A percentile compares a stretch with the other conserved stretches of the same genome.
Evolutionary conservation across 2,329 filamentous ascomycete species (phyloP).

Genomic region (Nakataea oryzae): DNA sequence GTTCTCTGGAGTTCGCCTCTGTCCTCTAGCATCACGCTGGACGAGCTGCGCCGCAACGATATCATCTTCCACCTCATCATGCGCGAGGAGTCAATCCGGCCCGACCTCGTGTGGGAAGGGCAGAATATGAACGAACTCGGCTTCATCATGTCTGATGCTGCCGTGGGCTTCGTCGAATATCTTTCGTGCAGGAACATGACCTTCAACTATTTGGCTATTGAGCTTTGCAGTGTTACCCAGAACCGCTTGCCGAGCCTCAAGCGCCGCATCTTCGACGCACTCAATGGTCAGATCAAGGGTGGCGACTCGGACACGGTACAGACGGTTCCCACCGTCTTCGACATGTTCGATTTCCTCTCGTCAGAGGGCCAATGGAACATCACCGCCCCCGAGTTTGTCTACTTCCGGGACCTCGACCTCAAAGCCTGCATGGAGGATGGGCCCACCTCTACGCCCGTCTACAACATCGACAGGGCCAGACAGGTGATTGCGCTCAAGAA

Average conservation of each 20-base stretch:
- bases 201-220: conserved; percentile 76
- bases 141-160: conserved; percentile 60
- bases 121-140: conserved; percentile 46
- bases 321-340: conserved; percentile 69
- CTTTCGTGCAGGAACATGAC: conserved; percentile 66
- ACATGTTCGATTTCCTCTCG: conserved; percentile 81
- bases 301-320: conserved; percentile 48
- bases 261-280: conserved; percentile 55
- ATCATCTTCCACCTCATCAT: conserved; percentile 71
- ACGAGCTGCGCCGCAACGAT: conserved; percentile 69
- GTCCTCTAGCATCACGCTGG: conserved; percentile 63
- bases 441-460: conserved; percentile 41
- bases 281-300: conserved; percentile 63
- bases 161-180: conserved; percentile 64
- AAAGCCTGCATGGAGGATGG: conserved; percentile 52
- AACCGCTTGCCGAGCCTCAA: conserved; percentile 61
- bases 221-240: conserved; percentile 70
- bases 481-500: conserved; percentile 62
- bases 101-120: conserved; percentile 65
- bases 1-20: conserved; percentile 77
- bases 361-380: conserved; percentile 38
- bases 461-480: conserved; percentile 59
- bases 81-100: conserved; percentile 59
- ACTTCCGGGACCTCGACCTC: conserved; percentile 59
- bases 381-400: conserved; percentile 41